Percentiles rank a stretch among this genome's conserved stretches.
Evolutionary conservation across 176 grass and related monocot species (phyloP).

Genomic region (Rhynchospora tenuis): DNA sequence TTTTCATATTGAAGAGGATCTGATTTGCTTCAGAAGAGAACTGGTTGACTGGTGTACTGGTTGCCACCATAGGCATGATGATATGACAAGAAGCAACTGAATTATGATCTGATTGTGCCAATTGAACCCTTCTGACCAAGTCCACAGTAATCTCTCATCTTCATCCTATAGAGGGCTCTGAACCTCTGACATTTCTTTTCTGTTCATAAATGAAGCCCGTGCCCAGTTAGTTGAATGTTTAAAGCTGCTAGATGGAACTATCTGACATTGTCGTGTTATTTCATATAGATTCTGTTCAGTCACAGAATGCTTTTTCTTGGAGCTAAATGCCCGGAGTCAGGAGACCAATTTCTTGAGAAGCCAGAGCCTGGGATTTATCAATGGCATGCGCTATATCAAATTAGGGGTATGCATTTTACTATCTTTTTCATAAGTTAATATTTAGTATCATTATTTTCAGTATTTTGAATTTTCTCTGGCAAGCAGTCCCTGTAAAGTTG

Average conservation of each 20-base stretch:
- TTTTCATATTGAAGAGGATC: too few relatives aligned
- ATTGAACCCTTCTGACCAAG: not conserved
- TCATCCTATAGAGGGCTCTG: not conserved
- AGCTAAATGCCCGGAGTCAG: constrained; percentile 71
- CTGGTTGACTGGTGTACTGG: not conserved
- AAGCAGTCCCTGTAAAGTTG: not conserved
- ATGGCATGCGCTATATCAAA: constrained; percentile 98
- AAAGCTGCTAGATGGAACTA: constrained; percentile 5
- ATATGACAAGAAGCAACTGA: not conserved
- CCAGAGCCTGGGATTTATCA: constrained; percentile 90
- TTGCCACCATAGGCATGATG: not conserved
- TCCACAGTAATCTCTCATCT: not conserved
- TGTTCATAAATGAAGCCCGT: constrained; percentile 20
- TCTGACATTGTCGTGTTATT: constrained; percentile 26
- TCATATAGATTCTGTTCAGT: constrained; percentile 89
- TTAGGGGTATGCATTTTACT: constrained; percentile 57
- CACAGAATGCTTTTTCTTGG: constrained; percentile 92
- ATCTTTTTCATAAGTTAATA: constrained; percentile 1
- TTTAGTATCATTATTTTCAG: not conserved
- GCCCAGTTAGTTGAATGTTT: not conserved
- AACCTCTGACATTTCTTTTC: not conserved
- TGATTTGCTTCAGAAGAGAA: too few relatives aligned
- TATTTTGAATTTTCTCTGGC: not conserved
- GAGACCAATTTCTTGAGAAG: constrained; percentile 74
- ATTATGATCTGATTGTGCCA: not conserved